Evolutionary conservation across 208 protist species (phyloP).

Genomic region (Crithidia bombi): DNA sequence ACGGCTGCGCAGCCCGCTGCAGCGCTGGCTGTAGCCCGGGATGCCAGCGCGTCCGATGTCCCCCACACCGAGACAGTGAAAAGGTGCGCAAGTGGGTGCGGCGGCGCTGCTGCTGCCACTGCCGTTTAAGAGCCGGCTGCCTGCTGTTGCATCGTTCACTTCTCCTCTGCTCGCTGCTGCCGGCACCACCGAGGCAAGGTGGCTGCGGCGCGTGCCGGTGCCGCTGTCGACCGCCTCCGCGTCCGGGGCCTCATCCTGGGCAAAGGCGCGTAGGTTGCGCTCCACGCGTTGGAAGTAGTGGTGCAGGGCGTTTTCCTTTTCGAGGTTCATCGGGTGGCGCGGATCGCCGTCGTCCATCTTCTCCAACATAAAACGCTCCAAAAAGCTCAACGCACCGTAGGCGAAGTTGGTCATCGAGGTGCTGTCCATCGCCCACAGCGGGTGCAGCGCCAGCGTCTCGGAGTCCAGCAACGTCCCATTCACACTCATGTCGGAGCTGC

Average conservation of each 20-base stretch:
- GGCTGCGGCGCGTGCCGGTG: background rate
- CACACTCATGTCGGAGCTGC: background rate
- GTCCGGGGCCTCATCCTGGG: conserved; percentile 8
- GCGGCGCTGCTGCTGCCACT: background rate
- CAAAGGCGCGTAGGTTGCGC: conserved; percentile 41
- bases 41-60: conserved; percentile 22
- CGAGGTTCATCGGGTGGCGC: conserved; percentile 68
- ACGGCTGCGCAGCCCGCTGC: conserved; percentile 7
- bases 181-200: background rate
- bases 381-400: conserved; percentile 69
- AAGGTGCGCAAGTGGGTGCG: no score
- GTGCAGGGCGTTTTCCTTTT: conserved; percentile 50
- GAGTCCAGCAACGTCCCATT: conserved; percentile 32
- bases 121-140: background rate
- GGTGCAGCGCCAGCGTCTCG: conserved; percentile 46
- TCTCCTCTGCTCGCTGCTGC: background rate
- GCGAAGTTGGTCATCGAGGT: conserved; percentile 67
- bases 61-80: conserved; percentile 28
- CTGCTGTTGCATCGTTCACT: conserved; percentile 9
- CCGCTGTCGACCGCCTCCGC: background rate
- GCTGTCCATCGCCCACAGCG: conserved; percentile 62
- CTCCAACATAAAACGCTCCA: conserved; percentile 74
- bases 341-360: conserved; percentile 80
- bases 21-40: conserved; percentile 16
- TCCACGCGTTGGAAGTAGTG: conserved; percentile 46